Evolutionary conservation across 1,284 basidiomycete genomes (phyloP).

Genomic region (Moesziomyces sp.): DNA sequence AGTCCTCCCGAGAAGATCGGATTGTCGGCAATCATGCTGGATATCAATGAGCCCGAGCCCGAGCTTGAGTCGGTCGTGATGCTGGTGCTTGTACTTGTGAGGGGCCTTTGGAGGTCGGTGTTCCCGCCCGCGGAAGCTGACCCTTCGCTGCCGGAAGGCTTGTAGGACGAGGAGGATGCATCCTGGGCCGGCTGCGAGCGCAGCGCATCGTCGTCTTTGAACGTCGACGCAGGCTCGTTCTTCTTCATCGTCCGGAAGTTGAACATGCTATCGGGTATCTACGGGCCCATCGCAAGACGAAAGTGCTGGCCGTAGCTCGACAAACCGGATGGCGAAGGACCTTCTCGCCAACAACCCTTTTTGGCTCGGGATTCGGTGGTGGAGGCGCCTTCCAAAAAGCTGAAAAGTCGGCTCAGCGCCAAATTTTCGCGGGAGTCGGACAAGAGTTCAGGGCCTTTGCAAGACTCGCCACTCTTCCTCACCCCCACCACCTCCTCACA

Average conservation of each 20-base stretch:
- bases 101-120: not conserved
- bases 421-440: slow-evolving; percentile 8
- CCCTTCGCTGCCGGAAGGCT: not conserved
- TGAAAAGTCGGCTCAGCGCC: not conserved
- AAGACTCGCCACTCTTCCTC: slow-evolving; percentile 12
- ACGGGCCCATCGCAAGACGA: too few relatives aligned
- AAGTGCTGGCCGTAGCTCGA: not conserved
- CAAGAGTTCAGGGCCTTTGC: not conserved
- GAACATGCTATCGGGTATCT: slow-evolving; percentile 11
- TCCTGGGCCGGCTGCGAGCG: not conserved
- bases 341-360: not conserved
- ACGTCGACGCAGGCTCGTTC: slow-evolving; percentile 9
- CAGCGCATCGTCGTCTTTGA: slow-evolving; percentile 8
- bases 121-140: not conserved
- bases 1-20: slow-evolving; percentile 65
- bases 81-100: not conserved
- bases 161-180: not conserved
- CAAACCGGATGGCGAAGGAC: not conserved
- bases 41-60: slow-evolving; percentile 31
- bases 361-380: slow-evolving; percentile 12
- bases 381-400: not conserved
- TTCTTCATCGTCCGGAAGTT: slow-evolving; percentile 32
- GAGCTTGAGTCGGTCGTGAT: not conserved
- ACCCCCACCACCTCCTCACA: not conserved
- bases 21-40: slow-evolving; percentile 52